Evolutionary conservation across 2,329 filamentous ascomycete species (phyloP), one percentile per base, ranked within the genome.

Genomic region (Xylariales sp.): DNA sequence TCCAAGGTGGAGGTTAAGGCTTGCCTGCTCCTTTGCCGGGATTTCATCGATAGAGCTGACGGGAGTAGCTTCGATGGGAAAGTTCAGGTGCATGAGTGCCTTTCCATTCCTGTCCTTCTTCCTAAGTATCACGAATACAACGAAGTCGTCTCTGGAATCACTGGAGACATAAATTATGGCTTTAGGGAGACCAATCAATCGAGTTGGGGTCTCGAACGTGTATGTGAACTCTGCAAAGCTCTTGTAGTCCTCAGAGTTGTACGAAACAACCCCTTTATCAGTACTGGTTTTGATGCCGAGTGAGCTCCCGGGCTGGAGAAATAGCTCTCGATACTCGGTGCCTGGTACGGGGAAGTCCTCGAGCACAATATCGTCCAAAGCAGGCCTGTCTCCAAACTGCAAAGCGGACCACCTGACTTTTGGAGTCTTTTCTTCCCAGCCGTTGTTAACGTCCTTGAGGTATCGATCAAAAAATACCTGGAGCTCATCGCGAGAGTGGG

Each of bases 121-220:
- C 6, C 66, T 56, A 4, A 74, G 37, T 6, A 65, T 59, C 4
- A 69, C 53, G 34, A 62, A 72, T 2, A 70, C 60, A 17, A 55
- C 60, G 41, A 73, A 60, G 41, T 73, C 70, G 34, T 73, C 58
- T 12, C 53, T 49, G 11, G 61, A 56, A 3, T 54, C 48, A 40
- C 59, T 65, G 1, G 63, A 67, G 54, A 73, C 63, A 51, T 67
- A 70, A 0, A 75, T 49, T 0, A 65, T 49, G 0, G 67, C 66
- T 46, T 72, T 73, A 6, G 70, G 60, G 0, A 69, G 50, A 2
- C 69, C 70, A n/a, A 70, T 61, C 1, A 74, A 46, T 4, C 60
- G 52, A 0, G 65, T 59, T 2, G 51, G 48, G 30, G 65, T 48
- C 3, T 49, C 15, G 41, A 74, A 72, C 0, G 52, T 66, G 40